Base-by-base conservation (phyloP, 2,329 filamentous ascomycete species). In the Cryphonectria carpinicola region DNA sequence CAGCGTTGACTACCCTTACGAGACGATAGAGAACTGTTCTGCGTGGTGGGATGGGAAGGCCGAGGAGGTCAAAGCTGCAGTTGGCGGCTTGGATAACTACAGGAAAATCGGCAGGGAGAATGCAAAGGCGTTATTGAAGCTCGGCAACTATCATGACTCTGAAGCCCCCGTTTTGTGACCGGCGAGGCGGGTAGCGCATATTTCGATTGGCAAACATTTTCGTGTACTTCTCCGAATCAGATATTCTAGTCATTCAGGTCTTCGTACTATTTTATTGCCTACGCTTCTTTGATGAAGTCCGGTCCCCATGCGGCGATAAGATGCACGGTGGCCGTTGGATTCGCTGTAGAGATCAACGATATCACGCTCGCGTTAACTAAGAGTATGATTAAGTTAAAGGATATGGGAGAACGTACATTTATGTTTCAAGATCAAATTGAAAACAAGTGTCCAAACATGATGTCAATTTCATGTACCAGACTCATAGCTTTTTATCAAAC, bases 1-100 rank as follows among this genome's bases (percentile, higher is more conserved):
- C 75, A 84, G 81, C 1, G 83, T 87, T 3, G 85, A 87, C 74
- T 87, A 87, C 72, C 86, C 85, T 0, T 87, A 84, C 68, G 85
- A 86, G 80, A 81, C 74, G 0, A 83, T 84, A 39, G 76, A 79
- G 11, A 80, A 84, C 66, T 82, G 80, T 17, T 82, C 80, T 65
- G 77, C 76, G 0, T 84, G 82, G 82, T 84, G 80, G 39, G 82
- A 84, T 25, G 79, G 74, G 1, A 73, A 81, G 60, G 71, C 62
- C 1, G 71, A 75, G 62, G 68, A 73, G 66, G 71, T 74, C 28
- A 74, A 74, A 60, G 75, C 39, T 32, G 67, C 70, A 17, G 67
- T 70, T 25, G 70, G 70, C 35, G 70, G 70, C 11, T 22, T 76
- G 49, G 73, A 82, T 17, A 81, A 81, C 56, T 75, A 77, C 35